These are phyloP conservation scores for Hypoxylon sp. DNA, from an alignment of 2,329 filamentous ascomycete genomes.

Conservation along the genomic window DNA sequence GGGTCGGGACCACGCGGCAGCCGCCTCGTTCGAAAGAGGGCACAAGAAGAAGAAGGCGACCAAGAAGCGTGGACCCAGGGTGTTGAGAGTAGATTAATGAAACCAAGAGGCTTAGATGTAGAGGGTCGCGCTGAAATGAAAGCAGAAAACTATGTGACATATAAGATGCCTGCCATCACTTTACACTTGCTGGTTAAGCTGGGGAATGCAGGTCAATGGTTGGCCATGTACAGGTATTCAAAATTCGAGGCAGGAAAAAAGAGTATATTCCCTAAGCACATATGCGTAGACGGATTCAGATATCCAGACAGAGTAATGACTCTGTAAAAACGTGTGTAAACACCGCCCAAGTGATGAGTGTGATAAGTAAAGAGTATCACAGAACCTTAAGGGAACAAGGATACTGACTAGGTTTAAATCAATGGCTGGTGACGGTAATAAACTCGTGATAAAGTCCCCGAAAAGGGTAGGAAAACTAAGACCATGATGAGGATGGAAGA, in stretches of 20 bases:
- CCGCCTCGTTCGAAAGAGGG: conserved; percentile 79
- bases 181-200: conserved; percentile 16
- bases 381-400: too few species aligned
- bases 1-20: conserved; percentile 84
- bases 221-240: conserved; percentile 30
- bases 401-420: too few species aligned
- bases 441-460: too few species aligned
- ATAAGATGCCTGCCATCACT: conserved; percentile 1
- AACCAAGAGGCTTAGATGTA: not conserved
- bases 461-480: too few species aligned
- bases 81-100: conserved; percentile 78
- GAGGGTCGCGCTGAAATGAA: conserved; percentile 1
- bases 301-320: not conserved
- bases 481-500: too few species aligned
- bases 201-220: conserved; percentile 17
- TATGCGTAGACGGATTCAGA: not conserved
- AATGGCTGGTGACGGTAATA: too few species aligned
- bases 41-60: conserved; percentile 85
- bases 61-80: conserved; percentile 80
- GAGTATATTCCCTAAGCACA: conserved; percentile 9
- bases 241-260: conserved; percentile 28
- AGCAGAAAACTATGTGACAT: conserved; percentile 1
- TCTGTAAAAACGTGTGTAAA: not conserved
- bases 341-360: not conserved
- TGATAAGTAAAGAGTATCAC: too few species aligned